Base-by-base conservation (phyloP, 345 rosid species). In the Bruguiera sexangula region DNA sequence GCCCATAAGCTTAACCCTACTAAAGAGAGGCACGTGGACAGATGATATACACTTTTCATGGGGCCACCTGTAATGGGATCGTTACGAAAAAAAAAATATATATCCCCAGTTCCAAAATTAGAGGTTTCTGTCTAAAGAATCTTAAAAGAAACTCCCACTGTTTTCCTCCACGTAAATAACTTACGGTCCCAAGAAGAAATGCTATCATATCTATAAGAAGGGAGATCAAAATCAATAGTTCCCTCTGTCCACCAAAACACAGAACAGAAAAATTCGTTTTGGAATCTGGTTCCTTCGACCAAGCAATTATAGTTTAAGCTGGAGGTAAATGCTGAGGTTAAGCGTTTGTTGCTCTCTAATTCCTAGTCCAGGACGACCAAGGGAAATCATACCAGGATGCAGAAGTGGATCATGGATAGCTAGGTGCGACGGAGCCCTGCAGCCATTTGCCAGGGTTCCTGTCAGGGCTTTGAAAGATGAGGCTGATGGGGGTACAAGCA, bases 401-500 rank as follows among this genome's bases (percentile, higher is more conserved):
- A 73, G 75, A 72, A 24, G 79, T 75, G 80, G 77, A 54, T 74
- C 85, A 58, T 82, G 81, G 80, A 48, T 83, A 16, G 70, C 73
- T 71, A 75, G 64, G 58, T 71, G 69, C 60, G 71, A 75, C 32
- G 66, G 67, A 22, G 62, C 80, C 53, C 73, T 29, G 68, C 84
- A 69, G 65, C 69, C 81, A n/a, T 69, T 82, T 55, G 55, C 77
- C 27, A 71, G 66, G 15, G 31, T 83, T 66, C 59, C 77, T 0
- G 78, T 89, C 61, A 86, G 73, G 80, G 96, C 93, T 39, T 63
- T 91, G 78, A 83, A 85, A 70, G 96, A 89, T 24, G 84, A 88
- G 75, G 80, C 75, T 9, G 75, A 70, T 31, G 93, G 89, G 0
- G 77, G 89, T 30, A 69, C 81, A 68, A 76, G 88, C 71, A 81